Evolutionary conservation across 2,329 filamentous ascomycete genomes (phyloP).

Genomic region (Tolypocladium ovalisporum): DNA sequence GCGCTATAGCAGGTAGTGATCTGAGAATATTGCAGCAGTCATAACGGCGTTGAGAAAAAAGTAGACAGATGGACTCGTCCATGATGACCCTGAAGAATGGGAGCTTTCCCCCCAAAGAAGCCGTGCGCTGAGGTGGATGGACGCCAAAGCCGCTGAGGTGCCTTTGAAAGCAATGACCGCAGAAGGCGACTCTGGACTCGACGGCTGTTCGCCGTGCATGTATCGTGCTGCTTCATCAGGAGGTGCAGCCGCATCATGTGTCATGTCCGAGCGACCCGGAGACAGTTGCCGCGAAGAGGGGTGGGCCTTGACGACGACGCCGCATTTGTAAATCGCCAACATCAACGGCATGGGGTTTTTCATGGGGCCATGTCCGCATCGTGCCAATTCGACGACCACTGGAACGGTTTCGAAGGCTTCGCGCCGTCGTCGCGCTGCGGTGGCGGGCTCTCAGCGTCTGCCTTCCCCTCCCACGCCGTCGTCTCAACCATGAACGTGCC

Average conservation of each 20-base stretch:
- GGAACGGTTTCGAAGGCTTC: conserved; percentile 12
- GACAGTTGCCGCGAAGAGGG: not conserved
- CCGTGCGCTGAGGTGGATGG: not conserved
- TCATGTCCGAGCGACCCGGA: not conserved
- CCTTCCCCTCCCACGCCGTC: conserved; percentile 46
- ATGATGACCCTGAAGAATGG: not conserved
- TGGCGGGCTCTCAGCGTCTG: conserved; percentile 4
- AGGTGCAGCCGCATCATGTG: not conserved
- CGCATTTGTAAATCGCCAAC: not conserved
- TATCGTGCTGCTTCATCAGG: not conserved
- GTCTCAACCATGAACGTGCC: conserved; percentile 52
- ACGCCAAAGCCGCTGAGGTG: not conserved
- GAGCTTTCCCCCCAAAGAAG: not conserved
- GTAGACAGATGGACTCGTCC: not conserved
- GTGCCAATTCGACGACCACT: conserved; percentile 24
- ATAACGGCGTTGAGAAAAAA: not conserved
- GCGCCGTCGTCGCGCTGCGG: conserved; percentile 7
- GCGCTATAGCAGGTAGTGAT: not conserved
- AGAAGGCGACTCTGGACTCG: not conserved
- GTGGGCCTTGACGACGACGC: not conserved
- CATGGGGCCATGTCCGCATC: conserved; percentile 18
- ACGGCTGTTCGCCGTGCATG: not conserved
- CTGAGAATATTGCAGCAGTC: not conserved
- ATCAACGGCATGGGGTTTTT: not conserved
- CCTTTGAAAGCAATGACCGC: not conserved